Conservation (phyloP, 2,329 filamentous ascomycete genomes). For the Tolypocladium paradoxum region DNA sequence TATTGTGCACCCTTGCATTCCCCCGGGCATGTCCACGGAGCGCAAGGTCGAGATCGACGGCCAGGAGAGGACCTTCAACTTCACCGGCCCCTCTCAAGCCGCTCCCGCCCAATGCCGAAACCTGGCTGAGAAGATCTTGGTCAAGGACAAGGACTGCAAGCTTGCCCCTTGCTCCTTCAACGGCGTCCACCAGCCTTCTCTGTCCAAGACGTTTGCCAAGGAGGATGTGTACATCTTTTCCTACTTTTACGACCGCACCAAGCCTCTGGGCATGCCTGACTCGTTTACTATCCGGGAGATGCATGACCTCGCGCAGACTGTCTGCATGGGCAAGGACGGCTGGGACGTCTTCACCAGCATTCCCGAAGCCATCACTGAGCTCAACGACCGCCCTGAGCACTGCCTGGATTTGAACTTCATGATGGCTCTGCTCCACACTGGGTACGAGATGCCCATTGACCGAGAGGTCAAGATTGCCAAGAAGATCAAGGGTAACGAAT, state of each 20-base stretch:
- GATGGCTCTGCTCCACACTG: slow-evolving; percentile 82
- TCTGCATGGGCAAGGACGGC: slow-evolving; percentile 65
- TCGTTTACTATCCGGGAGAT: slow-evolving; percentile 88
- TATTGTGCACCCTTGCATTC: slow-evolving; percentile 77
- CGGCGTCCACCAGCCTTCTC: slow-evolving; percentile 84
- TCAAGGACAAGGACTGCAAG: slow-evolving; percentile 73
- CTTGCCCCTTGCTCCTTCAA: slow-evolving; percentile 97
- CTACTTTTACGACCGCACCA: slow-evolving; percentile 94
- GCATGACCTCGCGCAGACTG: slow-evolving; percentile 71
- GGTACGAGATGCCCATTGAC: slow-evolving; percentile 96
- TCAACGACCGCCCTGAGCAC: slow-evolving; percentile 73
- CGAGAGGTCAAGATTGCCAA: slow-evolving; percentile 96
- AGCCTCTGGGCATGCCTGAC: slow-evolving; percentile 95
- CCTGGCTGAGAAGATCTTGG: slow-evolving; percentile 79
- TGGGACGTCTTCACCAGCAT: slow-evolving; percentile 78
- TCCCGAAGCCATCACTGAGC: slow-evolving; percentile 67
- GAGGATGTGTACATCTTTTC: slow-evolving; percentile 96
- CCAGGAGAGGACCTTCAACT: slow-evolving; percentile 62
- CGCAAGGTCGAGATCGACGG: slow-evolving; percentile 62
- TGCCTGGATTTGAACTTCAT: slow-evolving; percentile 97
- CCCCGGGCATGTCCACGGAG: slow-evolving; percentile 64
- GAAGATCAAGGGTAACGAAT: slow-evolving; percentile 94
- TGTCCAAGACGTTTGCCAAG: slow-evolving; percentile 81
- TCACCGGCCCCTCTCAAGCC: slow-evolving; percentile 70
- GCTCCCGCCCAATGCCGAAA: slow-evolving; percentile 80